Base-by-base conservation (phyloP, 768 basidiomycete genomes). In the Podaxis sp. region DNA sequence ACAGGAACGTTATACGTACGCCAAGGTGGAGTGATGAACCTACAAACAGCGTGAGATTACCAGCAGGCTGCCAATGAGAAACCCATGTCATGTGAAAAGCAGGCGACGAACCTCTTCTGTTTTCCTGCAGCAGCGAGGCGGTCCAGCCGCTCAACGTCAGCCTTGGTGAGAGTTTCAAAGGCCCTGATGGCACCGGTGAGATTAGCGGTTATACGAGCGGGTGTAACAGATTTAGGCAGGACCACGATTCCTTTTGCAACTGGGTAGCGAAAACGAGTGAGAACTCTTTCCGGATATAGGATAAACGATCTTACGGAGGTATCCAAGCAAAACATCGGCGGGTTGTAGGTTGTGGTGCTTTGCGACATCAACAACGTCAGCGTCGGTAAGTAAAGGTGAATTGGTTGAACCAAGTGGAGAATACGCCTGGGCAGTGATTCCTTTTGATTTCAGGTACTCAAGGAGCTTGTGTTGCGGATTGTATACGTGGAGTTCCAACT, bases 221-320 rank as follows among this genome's bases (percentile, higher is more conserved):
- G 82, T 0, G 83, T 94, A 40, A 94, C 88, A 5, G 90, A 91
- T 75, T 93, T 94, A 1, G 93, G 86, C 38, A 96, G 82, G 30
- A 82, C 79, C 40, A 91, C 80, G 48, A 86, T 77, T 40, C 81
- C 85, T 69, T 90, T 89, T 12, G 82, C 78, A 57, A 90, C 87
- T 87, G 68, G 20, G 56, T 41, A 67, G 63, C 13, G 58, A 58
- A 58, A 58, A 20, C 33, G 65, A 48, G 57, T 46, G 44, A 52
- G 56, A n/a, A 37, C 4, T 37, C 30, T 24, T 17, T 60, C 53
- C 26, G 57, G 48, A 55, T 44, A 36, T 59, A 57, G 51, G 26
- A 65, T 1, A n/a, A 24, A 48, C 17, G 44, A 20, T 41, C 84
- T 64, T 72, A 88, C 87, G 68, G n/a, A 86, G 79, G 70, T 86